These are phyloP conservation scores for Curvularia lunata DNA, from an alignment of 2,329 filamentous ascomycete species.

Conservation along the genomic window DNA sequence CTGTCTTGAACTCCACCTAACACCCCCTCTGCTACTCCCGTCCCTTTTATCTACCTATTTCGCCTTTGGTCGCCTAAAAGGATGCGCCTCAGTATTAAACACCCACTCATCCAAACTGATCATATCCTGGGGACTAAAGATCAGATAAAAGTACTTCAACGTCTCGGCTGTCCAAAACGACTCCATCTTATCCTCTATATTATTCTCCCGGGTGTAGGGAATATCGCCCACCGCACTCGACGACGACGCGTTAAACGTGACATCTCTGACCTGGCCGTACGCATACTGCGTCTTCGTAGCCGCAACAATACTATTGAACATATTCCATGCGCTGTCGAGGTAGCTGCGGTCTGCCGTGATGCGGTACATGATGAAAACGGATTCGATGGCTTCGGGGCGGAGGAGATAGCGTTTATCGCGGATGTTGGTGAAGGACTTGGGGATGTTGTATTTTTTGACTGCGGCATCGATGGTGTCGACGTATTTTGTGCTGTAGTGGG, in stretches of 20 bases:
- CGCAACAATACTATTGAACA: constrained; percentile 54
- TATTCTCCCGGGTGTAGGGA: constrained; percentile 18
- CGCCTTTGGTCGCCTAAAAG: constrained; percentile 48
- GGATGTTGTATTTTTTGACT: constrained; percentile 35
- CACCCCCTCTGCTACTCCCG: too few relatives aligned
- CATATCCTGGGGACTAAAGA: constrained; percentile 54
- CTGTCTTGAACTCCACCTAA: too few relatives aligned
- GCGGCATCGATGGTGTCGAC: constrained; percentile 21
- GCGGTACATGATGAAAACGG: constrained; percentile 65
- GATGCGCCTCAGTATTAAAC: constrained; percentile 60
- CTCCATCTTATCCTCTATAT: constrained; percentile 47
- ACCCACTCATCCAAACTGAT: constrained; percentile 57
- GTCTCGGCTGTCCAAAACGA: constrained; percentile 60
- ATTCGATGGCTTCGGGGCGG: constrained; percentile 65
- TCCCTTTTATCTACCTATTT: background rate
- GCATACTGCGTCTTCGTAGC: constrained; percentile 50
- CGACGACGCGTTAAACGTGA: constrained; percentile 38
- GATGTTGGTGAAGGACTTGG: constrained; percentile 51
- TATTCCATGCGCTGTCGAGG: constrained; percentile 55
- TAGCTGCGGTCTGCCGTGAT: constrained; percentile 60
- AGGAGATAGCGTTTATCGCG: constrained; percentile 54
- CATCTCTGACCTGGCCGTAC: constrained; percentile 54
- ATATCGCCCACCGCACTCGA: background rate
- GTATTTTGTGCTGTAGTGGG: constrained; percentile 26
- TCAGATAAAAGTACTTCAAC: constrained; percentile 58